A percentile compares a stretch with the other conserved stretches of the same genome.
phyloP scores from a whole-genome alignment of 345 rosid species.

The Gossypium anomalum region DNA sequence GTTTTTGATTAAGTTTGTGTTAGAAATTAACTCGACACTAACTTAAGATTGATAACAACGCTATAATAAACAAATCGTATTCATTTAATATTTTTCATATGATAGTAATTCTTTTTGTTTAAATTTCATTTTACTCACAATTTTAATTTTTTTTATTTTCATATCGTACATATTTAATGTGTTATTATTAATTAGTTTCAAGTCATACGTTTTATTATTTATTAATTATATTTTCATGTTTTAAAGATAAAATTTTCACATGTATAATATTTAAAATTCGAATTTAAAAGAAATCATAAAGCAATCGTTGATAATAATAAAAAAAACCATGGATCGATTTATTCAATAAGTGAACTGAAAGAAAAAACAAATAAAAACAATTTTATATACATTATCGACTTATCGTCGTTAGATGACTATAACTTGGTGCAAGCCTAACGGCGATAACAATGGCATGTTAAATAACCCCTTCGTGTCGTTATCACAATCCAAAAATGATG shows the following conservation, averaged over 20 bases:
- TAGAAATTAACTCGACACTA: too few species aligned
- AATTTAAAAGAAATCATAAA: too few species aligned
- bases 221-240: background rate
- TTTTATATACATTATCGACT: background rate
- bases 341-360: background rate
- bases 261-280: too few species aligned
- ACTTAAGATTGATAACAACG: fast-evolving
- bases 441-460: constrained; percentile 45
- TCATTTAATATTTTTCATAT: too few species aligned
- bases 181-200: too few species aligned
- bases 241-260: too few species aligned
- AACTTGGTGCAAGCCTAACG: constrained; percentile 39
- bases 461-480: constrained; percentile 40
- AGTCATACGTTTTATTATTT: background rate
- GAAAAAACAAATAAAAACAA: background rate
- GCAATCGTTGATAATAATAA: too few species aligned
- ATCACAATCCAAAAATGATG: constrained; percentile 31
- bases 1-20: too few species aligned
- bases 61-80: too few species aligned
- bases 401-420: constrained; percentile 17
- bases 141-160: too few species aligned
- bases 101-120: too few species aligned
- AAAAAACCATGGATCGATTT: background rate
- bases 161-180: background rate
- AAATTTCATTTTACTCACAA: too few species aligned